phyloP scores from a whole-genome alignment of 31 red algal species.

The Porphyra umbilicalis region DNA sequence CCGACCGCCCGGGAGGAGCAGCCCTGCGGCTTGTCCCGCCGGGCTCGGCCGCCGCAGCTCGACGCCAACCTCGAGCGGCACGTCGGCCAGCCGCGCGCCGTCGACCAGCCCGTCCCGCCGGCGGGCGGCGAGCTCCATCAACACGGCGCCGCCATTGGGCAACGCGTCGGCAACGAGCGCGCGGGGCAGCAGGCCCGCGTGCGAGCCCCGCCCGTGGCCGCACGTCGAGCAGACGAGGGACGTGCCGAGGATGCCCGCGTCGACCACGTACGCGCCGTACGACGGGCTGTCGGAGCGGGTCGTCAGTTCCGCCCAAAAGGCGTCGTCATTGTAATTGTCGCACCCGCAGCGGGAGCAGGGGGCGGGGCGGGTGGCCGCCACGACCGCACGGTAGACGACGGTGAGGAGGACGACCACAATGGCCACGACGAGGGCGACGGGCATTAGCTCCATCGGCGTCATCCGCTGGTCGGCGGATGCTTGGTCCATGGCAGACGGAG shows the following conservation, averaged over 20 bases:
- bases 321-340: slow-evolving; percentile 22
- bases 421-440: background rate
- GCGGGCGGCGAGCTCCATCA: slow-evolving; percentile 8
- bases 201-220: slow-evolving; percentile 13
- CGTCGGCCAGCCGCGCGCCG: background rate
- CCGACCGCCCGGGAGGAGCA: background rate
- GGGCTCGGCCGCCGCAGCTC: background rate
- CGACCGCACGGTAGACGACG: background rate
- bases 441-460: background rate
- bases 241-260: slow-evolving; percentile 7
- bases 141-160: slow-evolving; percentile 39
- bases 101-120: background rate
- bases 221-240: slow-evolving; percentile 21
- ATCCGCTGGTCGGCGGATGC: background rate
- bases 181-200: slow-evolving; percentile 6
- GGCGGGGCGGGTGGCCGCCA: slow-evolving; percentile 11
- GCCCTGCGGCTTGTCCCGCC: background rate
- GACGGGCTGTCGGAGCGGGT: background rate
- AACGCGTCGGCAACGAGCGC: slow-evolving; percentile 27
- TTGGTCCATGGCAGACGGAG: background rate
- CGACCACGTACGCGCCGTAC: slow-evolving; percentile 21
- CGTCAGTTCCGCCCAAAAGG: slow-evolving; percentile 18
- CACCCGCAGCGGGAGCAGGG: slow-evolving; percentile 22
- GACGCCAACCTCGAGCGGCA: background rate
- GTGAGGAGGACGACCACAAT: background rate